Conservation (phyloP, 1,284 basidiomycete species). For the Ceratobasidium sp. region DNA sequence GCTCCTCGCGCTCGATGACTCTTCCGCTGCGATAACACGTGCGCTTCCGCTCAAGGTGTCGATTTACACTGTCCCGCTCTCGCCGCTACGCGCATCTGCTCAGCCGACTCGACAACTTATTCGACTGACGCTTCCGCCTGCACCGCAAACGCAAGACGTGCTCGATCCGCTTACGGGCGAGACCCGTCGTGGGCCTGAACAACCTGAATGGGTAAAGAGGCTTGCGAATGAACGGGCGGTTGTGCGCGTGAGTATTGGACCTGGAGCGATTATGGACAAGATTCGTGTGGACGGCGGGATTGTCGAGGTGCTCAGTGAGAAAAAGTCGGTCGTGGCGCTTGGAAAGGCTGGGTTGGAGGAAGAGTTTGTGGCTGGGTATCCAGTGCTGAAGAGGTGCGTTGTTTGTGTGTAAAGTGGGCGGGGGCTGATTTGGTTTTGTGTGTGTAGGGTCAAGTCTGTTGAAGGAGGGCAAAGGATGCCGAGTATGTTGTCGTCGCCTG, state of each 20-base stretch:
- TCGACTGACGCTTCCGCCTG: slow-evolving; percentile 83
- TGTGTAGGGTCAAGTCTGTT: slow-evolving; percentile 7
- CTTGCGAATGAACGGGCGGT: slow-evolving; percentile 77
- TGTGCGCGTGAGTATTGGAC: slow-evolving; percentile 71
- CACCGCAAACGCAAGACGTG: slow-evolving; percentile 73
- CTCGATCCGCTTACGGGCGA: slow-evolving; percentile 86
- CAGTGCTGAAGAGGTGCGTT: slow-evolving; percentile 69
- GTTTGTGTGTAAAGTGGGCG: slow-evolving; percentile 3
- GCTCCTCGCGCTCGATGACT: slow-evolving; percentile 33
- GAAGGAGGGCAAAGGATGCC: slow-evolving; percentile 30
- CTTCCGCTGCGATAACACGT: slow-evolving; percentile 51
- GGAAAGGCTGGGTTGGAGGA: slow-evolving; percentile 81
- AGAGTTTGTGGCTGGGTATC: slow-evolving; percentile 72
- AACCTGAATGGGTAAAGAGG: slow-evolving; percentile 81
- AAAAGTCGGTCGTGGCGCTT: slow-evolving; percentile 68
- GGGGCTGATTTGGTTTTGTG: background rate
- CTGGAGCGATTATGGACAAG: slow-evolving; percentile 55
- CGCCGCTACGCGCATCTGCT: slow-evolving; percentile 67
- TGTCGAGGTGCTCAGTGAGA: slow-evolving; percentile 77
- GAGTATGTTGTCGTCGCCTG: slow-evolving; percentile 67
- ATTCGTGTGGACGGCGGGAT: slow-evolving; percentile 70
- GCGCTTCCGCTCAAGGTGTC: slow-evolving; percentile 50
- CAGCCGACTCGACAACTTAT: slow-evolving; percentile 76
- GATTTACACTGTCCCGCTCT: slow-evolving; percentile 76
- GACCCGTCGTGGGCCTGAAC: slow-evolving; percentile 71